Base-by-base conservation (phyloP, 768 basidiomycete genomes). In the Panaeolus cyanescens region DNA sequence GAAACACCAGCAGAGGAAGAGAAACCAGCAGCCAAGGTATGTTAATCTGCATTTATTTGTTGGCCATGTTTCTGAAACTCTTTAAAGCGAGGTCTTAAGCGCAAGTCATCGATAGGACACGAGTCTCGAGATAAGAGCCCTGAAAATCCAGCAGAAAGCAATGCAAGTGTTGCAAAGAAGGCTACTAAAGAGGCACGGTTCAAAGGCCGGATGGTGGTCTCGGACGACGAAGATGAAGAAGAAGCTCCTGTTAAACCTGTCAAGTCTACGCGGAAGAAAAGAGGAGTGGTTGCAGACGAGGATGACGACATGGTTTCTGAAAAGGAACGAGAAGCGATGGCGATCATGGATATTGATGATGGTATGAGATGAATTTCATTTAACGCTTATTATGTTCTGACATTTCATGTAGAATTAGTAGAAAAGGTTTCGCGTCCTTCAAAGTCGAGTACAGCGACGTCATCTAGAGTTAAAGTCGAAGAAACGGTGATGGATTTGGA, bases 161-260 rank as follows among this genome's bases (percentile, higher is more conserved):
- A 59, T 19, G 59, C 58, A 32, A 54, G 64, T 34, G 32, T 45
- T 8, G 22, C 54, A 33, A 54, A 55, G 3, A 56, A 64, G 30
- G 66, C 58, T 20, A 66, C 67, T 37, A 67, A 63, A 15, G 68
- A 63, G 9, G 67, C 74, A 28, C 78, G 79, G 28, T 67, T 84
- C 36, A 82, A 81, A 67, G 84, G 79, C 54, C 78, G 77, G 3
- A 76, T 81, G 19, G 67, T 88, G 9, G 42, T 87, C 13, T 90
- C 89, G 0, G 90, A 91, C 58, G 85, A 87, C 3, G 87, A 88
- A 25, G 88, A 85, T 15, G 79, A 84, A 0, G 79, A 80, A 12
- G 73, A 66, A 15, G 67, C 71, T 33, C n/a, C n/a, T n/a, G n/a
- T n/a, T n/a, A n/a, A n/a, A n/a, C n/a, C n/a, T n/a, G 64, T 71